phyloP scores from a whole-genome alignment of 2,329 filamentous ascomycete genomes.

The Fusarium coffeatum region DNA sequence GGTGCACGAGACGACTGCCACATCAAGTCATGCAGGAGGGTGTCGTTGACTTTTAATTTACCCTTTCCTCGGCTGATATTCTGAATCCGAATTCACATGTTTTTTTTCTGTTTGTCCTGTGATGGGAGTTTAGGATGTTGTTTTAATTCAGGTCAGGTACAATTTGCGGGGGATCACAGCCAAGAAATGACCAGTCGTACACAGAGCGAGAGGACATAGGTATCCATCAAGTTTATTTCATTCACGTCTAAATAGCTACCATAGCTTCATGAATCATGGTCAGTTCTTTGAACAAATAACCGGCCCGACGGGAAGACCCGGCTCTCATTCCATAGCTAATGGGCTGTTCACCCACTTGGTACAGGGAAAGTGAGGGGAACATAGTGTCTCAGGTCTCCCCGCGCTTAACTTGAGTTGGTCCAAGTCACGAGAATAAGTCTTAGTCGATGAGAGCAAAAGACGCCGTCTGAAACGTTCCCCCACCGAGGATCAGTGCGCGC shows the following conservation, averaged over 20 bases:
- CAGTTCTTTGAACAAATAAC: neutral
- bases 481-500: conserved; percentile 10
- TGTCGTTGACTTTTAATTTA: neutral
- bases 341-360: neutral
- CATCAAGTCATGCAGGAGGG: conserved; percentile 14
- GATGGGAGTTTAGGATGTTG: neutral
- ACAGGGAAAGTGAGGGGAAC: neutral
- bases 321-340: conserved; percentile 1
- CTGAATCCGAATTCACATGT: conserved; percentile 27
- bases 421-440: conserved; percentile 13
- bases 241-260: neutral
- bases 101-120: neutral
- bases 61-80: conserved; percentile 13
- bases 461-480: conserved; percentile 25
- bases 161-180: conserved; percentile 1
- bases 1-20: conserved; percentile 27
- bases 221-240: no score
- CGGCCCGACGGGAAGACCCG: conserved; percentile 29
- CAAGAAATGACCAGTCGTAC: conserved; percentile 19
- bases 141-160: conserved; percentile 4
- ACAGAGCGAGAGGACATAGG: neutral
- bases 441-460: neutral
- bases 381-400: conserved; percentile 5
- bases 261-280: neutral
- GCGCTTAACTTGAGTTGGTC: conserved; percentile 7